A percentile compares a stretch with the other conserved stretches of the same genome.
These are phyloP conservation scores for Chiua virens DNA, from an alignment of 768 basidiomycete species.

Conservation along the genomic window DNA sequence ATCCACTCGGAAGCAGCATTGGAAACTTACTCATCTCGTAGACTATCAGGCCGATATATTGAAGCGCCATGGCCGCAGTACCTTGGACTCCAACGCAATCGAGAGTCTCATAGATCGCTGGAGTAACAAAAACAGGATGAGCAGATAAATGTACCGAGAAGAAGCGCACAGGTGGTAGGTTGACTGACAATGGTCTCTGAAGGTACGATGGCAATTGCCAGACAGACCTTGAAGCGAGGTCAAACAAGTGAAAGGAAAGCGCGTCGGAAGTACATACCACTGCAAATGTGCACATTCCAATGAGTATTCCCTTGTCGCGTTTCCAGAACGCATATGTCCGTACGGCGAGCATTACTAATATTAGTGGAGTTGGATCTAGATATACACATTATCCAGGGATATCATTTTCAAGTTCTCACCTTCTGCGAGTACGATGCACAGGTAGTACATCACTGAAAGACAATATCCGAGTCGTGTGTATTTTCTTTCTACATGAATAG, in stretches of 20 bases:
- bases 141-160: not conserved
- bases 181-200: slow-evolving; percentile 6
- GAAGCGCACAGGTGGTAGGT: slow-evolving; percentile 5
- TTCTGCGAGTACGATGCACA: slow-evolving; percentile 17
- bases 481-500: not conserved
- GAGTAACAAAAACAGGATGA: not conserved
- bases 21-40: slow-evolving; percentile 14
- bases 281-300: slow-evolving; percentile 13
- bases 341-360: slow-evolving; percentile 16
- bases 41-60: slow-evolving; percentile 10
- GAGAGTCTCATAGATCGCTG: slow-evolving; percentile 12
- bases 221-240: slow-evolving; percentile 3
- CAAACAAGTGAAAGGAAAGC: not conserved
- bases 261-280: not conserved
- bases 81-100: slow-evolving; percentile 7
- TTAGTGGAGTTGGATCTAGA: not conserved
- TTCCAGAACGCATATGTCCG: slow-evolving; percentile 22
- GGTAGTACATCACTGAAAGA: slow-evolving; percentile 11
- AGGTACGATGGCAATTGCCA: slow-evolving; percentile 1
- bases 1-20: not conserved
- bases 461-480: no score
- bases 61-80: slow-evolving; percentile 7
- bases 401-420: slow-evolving; percentile 10
- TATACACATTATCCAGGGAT: not conserved
- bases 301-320: slow-evolving; percentile 14